phyloP scores from a whole-genome alignment of 2,329 filamentous ascomycete genomes.

The Cadophora sp. region DNA sequence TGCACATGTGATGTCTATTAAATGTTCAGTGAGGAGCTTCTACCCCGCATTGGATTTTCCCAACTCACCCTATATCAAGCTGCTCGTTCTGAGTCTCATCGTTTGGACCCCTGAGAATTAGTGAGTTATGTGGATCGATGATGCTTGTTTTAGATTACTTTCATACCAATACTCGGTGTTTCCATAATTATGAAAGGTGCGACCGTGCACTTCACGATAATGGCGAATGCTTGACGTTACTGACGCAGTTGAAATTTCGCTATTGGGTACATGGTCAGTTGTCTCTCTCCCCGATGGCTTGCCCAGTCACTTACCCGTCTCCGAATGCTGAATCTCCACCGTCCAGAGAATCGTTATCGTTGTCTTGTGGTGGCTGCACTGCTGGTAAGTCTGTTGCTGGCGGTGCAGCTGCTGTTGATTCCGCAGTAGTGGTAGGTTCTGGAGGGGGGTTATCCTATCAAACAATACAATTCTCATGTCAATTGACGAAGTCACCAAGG shows the following conservation, averaged over 20 bases:
- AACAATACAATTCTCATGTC: neutral
- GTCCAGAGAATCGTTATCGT: neutral
- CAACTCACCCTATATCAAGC: constrained; percentile 23
- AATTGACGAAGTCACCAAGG: neutral
- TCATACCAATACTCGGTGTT: constrained; percentile 19
- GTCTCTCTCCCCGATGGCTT: too few relatives aligned
- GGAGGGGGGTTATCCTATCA: neutral
- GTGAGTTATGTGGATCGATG: neutral
- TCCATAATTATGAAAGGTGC: constrained; percentile 48
- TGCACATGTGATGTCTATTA: constrained; percentile 46
- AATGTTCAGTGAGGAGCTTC: neutral
- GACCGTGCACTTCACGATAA: constrained; percentile 48
- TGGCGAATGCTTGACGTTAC: constrained; percentile 42
- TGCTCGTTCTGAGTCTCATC: constrained; percentile 28
- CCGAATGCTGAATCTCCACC: neutral
- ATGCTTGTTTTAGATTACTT: neutral
- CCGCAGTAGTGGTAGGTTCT: neutral
- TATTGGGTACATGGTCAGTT: neutral
- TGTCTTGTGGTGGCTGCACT: neutral
- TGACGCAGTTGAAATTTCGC: constrained; percentile 9
- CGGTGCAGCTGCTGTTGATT: neutral
- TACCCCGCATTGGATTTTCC: neutral
- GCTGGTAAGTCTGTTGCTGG: neutral
- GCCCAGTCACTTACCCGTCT: neutral
- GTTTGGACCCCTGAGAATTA: constrained; percentile 23